Percentiles rank a stretch among this genome's conserved stretches.
Conservation (phyloP, 2,329 filamentous ascomycete genomes). For the Metarhizium guizhouense region DNA sequence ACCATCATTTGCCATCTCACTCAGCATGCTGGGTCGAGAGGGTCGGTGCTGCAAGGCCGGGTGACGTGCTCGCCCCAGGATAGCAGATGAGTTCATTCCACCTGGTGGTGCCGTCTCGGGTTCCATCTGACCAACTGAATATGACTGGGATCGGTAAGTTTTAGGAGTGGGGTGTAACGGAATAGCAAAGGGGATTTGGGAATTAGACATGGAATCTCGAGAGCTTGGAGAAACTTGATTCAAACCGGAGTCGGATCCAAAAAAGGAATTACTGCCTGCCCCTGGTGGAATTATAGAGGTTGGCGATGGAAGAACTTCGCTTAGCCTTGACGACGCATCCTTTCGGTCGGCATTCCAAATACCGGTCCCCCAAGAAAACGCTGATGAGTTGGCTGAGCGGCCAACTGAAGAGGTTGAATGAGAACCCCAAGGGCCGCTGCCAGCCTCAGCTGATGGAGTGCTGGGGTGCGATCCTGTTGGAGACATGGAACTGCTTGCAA, state of each 20-base stretch:
- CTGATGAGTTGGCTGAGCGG: conserved; percentile 28
- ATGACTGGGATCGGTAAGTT: conserved; percentile 90
- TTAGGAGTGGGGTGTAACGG: conserved; percentile 86
- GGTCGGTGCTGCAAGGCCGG: conserved; percentile 71
- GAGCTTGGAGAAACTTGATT: conserved; percentile 42
- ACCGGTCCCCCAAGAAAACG: conserved; percentile 66
- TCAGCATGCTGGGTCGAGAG: conserved; percentile 68
- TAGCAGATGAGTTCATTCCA: conserved; percentile 36
- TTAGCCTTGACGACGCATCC: conserved; percentile 64
- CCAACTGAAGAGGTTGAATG: conserved; percentile 40
- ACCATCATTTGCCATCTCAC: conserved; percentile 59
- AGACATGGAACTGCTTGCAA: conserved; percentile 68
- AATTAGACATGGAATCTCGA: conserved; percentile 44
- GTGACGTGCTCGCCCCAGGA: conserved; percentile 47
- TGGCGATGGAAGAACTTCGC: conserved; percentile 67
- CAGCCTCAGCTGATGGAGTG: conserved; percentile 62
- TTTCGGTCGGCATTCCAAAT: conserved; percentile 78
- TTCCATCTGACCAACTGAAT: conserved; percentile 87
- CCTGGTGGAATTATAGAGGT: conserved; percentile 50
- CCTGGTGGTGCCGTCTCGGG: conserved; percentile 43
- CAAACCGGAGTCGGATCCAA: conserved; percentile 34
- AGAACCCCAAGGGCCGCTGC: conserved; percentile 43
- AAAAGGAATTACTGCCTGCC: conserved; percentile 36
- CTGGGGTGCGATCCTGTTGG: conserved; percentile 72
- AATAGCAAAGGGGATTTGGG: conserved; percentile 76